Base-by-base conservation (phyloP, 1,139 yeast genomes). In the Candida sp. region DNA sequence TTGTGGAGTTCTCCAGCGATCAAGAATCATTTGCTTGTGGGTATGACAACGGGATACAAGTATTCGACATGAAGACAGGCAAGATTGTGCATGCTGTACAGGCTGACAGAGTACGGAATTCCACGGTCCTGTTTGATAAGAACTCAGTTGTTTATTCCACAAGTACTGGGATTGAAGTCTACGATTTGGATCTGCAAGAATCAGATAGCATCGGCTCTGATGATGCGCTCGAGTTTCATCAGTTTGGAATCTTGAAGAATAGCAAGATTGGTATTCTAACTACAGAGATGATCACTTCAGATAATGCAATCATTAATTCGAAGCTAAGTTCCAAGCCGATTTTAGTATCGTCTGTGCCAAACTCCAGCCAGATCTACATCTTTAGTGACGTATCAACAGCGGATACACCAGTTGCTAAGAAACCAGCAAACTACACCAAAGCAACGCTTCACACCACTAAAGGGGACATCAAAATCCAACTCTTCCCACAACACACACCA, bases 381-480 rank as follows among this genome's bases (percentile, higher is more conserved):
- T 78, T 66, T 23, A 27, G 7, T 55, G 52, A 73, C 32, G 76
- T 31, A 7, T 3, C 42, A 28, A 11, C 17, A 12, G 2, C 30
- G n/a, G 9, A 8, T 12, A 12, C 7, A 28, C 31, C 35, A 30
- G 7, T 37, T 22, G 7, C 35, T 9, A 37, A 37, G n/a, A 37
- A 30, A 31, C 30, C 28, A 27, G 48, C 49, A 12, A 40, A 11
- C 25, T 30, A 28, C 11, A 22, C 51, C 60, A 47, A 58, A 34
- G 70, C 59, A 2, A 62, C 68, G 1, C 55, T 80, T 11, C 83
- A 80, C 55, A 80, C 84, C 1, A 69, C 79, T 1, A 46, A 69
- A 23, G 84, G 84, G 4, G 84, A 80, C 57, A 76, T 80, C 30
- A 65, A 63, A 35, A 56, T 80, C 34, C 58, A 65, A 28, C 58